These are phyloP conservation scores for Globisporangium yorkense DNA, from an alignment of 352 stramenopile genomes.

Conservation along the genomic window DNA sequence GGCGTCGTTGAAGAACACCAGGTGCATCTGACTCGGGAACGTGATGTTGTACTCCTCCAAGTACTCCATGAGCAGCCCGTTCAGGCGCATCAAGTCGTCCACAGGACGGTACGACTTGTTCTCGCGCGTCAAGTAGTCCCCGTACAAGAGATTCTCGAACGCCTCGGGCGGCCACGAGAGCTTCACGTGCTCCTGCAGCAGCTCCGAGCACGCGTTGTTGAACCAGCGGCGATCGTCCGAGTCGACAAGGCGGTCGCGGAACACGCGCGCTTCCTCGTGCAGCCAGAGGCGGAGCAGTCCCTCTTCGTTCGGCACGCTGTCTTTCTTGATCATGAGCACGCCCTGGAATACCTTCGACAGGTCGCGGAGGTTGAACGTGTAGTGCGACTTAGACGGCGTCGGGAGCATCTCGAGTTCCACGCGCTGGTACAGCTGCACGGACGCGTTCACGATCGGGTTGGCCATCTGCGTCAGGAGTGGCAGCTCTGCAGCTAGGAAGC, in stretches of 20 bases:
- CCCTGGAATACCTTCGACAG: conserved; percentile 93
- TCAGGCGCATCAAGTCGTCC: conserved; percentile 56
- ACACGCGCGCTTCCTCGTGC: conserved; percentile 90
- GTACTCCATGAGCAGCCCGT: conserved; percentile 83
- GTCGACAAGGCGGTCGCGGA: conserved; percentile 89
- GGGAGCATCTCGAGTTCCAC: conserved; percentile 88
- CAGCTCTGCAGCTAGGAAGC: conserved; percentile 73
- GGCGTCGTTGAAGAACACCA: conserved; percentile 95
- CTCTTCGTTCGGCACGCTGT: conserved; percentile 63
- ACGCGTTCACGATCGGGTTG: conserved; percentile 78
- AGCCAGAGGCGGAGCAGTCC: conserved; percentile 86
- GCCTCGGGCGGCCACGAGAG: conserved; percentile 47
- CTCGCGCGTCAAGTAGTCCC: conserved; percentile 86
- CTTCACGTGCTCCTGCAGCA: conserved; percentile 62
- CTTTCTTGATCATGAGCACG: conserved; percentile 89
- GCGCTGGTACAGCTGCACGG: conserved; percentile 83
- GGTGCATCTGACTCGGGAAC: conserved; percentile 90
- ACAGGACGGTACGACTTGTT: conserved; percentile 73
- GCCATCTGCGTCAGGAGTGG: conserved; percentile 71
- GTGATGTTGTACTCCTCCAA: conserved; percentile 95
- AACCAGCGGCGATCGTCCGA: conserved; percentile 85
- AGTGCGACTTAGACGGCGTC: conserved; percentile 90
- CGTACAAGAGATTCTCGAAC: conserved; percentile 87
- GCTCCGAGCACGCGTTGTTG: conserved; percentile 67
- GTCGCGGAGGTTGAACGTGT: conserved; percentile 94